Base-by-base conservation (phyloP, 176 grass and related monocot genomes). In the Zizania latifolia region DNA sequence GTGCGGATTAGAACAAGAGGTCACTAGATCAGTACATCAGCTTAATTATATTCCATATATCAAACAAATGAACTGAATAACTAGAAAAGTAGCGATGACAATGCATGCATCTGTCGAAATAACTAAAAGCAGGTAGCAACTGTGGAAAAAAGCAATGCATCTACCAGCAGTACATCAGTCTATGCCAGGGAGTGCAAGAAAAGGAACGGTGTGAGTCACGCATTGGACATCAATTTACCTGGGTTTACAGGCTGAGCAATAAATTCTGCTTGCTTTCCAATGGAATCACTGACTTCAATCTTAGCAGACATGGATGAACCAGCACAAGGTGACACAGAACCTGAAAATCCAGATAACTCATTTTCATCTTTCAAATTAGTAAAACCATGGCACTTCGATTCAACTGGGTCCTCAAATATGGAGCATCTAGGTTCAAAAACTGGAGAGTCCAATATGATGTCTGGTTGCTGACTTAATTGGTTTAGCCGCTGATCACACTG, bases 401-500 rank as follows among this genome's bases (percentile, higher is more conserved):
- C 80, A 70, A 84, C 62, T 5, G 86, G 89, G 77, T 92, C 89
- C 77, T 99, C 92, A 62, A 99, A 95, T 71, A 92, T 84, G 44
- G 85, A 87, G 66, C 83, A 90, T 65, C 92, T 93, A 31, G 87
- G 84, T 76, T 99, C 92, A 82, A 99, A 99, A 72, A 68, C 81
- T 6, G 72, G 65, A 67, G 92, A 81, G 16, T 99, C 89, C 41
- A 92, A 71, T 51, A 92, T 68, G 48, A 89, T 74, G 28, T 95
- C 89, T 39, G 82, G 73, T 76, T 95, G 92, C 72, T 86, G 92
- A 78, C 96, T 99, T 55, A 99, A 76, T 33, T 82, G 82, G 61
- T 88, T 75, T 70, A 99, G 45, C 34, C 89, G 81, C 26, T 86
- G 87, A 79, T 99, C 96, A 77, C 96, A 99, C 58, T 95, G 87